These are phyloP conservation scores for Meyerozyma carpophila DNA, from an alignment of 1,139 yeast species.

Conservation along the genomic window DNA sequence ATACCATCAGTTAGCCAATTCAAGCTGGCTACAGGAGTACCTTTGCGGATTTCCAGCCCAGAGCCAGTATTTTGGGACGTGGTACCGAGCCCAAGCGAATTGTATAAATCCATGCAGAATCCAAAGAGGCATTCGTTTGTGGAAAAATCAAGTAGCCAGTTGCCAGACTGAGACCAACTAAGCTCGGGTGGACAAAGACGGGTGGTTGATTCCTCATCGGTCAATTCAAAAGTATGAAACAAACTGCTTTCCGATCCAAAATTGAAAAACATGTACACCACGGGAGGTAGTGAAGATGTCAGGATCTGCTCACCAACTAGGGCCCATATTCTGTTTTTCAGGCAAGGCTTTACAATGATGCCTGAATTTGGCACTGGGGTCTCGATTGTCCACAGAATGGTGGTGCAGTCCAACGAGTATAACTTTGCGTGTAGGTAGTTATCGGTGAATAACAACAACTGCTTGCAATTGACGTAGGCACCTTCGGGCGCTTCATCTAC, in stretches of 20 bases:
- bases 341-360: slow-evolving; percentile 15
- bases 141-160: slow-evolving; percentile 8
- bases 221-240: neutral
- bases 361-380: slow-evolving; percentile 19
- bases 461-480: slow-evolving; percentile 30
- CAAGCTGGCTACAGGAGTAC: neutral
- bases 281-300: neutral
- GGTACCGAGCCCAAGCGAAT: neutral
- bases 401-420: slow-evolving; percentile 36
- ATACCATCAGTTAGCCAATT: neutral
- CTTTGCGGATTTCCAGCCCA: neutral
- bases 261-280: neutral
- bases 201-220: neutral
- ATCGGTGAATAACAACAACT: slow-evolving; percentile 28
- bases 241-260: neutral
- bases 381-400: slow-evolving; percentile 25
- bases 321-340: slow-evolving; percentile 23
- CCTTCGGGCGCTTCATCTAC: slow-evolving; percentile 11
- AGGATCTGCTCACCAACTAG: slow-evolving; percentile 15
- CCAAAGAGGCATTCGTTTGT: slow-evolving; percentile 3
- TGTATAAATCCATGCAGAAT: neutral
- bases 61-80: neutral
- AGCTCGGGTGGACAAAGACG: neutral
- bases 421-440: slow-evolving; percentile 24
- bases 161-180: slow-evolving; percentile 9